Evolutionary conservation across 495 filamentous ascomycete genomes (phyloP), one percentile per base, ranked within the genome.

Genomic region (Staphylotrichum tortipilum): DNA sequence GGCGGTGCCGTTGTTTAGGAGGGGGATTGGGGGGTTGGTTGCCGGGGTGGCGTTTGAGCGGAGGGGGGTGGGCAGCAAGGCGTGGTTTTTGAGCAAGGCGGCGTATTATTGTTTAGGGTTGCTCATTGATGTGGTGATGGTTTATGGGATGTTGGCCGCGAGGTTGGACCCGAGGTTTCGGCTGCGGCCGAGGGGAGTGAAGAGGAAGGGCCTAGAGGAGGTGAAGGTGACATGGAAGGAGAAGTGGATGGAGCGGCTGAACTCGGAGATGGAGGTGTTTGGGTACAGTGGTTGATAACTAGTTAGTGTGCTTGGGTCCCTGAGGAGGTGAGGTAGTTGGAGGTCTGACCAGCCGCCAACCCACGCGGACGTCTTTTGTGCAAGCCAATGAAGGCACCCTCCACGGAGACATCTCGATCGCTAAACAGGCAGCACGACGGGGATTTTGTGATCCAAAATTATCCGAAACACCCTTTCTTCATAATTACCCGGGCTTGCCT

Each of bases 11-110:
- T n/a, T n/a, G n/a, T n/a, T n/a, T n/a, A n/a, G n/a, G n/a, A n/a
- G n/a, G n/a, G n/a, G n/a, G n/a, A n/a, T n/a, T n/a, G 31, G 36
- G 33, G 44, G 43, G 19, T 46, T 46, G 26, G 7, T 29, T 4
- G 17, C 19, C 3, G 44, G 44, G 19, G 44, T 46, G 0, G 31
- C 31, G 44, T 35, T 36, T 18, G 44, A 46, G 22, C 31, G 31
- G 31, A 46, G 44, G n/a, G 44, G 9, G n/a, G 31, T 21, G 7
- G 31, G 33, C 6, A 46, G 44, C 22, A 9, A 7, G 31, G 44
- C 44, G 44, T 46, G 44, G 44, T 46, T 46, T 12, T 26, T 47
- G 44, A 19, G 24, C 19, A 47, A 38, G 23, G 44, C 33, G 24
- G 12, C 12, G 3, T 47, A 14, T 38, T 47, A 38, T 22, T 47